Conservation (phyloP, 1,284 basidiomycete species). For the Rhodotorula sp. region DNA sequence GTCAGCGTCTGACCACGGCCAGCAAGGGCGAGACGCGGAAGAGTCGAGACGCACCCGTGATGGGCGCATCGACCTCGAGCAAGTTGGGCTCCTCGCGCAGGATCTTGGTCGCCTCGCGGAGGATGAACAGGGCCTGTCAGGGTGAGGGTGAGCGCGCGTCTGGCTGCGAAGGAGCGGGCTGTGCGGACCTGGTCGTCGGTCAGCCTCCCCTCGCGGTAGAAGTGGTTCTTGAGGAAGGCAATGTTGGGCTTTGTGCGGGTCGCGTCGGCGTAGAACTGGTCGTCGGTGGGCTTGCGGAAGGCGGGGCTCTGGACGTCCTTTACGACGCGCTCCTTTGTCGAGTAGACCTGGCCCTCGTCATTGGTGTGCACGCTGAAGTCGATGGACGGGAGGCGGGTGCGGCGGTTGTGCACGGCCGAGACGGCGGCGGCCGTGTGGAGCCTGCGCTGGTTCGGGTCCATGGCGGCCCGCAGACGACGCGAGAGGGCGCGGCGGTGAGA, state of each 20-base stretch:
- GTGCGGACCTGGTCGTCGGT: conserved; percentile 40
- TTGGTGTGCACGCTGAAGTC: conserved; percentile 54
- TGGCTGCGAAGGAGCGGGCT: too few relatives aligned
- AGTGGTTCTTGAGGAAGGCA: conserved; percentile 97
- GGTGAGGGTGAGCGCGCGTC: too few relatives aligned
- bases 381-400: conserved; percentile 39
- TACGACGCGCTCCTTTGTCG: conserved; percentile 53
- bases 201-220: conserved; percentile 86
- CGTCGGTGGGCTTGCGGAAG: conserved; percentile 85
- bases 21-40: background rate
- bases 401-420: conserved; percentile 25
- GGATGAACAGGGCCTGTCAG: conserved; percentile 78
- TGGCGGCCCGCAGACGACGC: background rate
- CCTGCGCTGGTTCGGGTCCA: conserved; percentile 14
- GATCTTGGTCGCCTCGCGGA: conserved; percentile 72
- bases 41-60: conserved; percentile 69
- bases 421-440: conserved; percentile 33
- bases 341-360: conserved; percentile 53
- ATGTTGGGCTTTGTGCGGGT: conserved; percentile 89
- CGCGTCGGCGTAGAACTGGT: conserved; percentile 85
- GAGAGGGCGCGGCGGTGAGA: background rate
- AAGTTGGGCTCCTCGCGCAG: conserved; percentile 82
- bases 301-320: conserved; percentile 90
- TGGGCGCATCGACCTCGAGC: conserved; percentile 87
- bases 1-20: background rate